Evolutionary conservation across 371 early-diverging fungal species (phyloP).

Genomic region (Lichtheimia ramosa): DNA sequence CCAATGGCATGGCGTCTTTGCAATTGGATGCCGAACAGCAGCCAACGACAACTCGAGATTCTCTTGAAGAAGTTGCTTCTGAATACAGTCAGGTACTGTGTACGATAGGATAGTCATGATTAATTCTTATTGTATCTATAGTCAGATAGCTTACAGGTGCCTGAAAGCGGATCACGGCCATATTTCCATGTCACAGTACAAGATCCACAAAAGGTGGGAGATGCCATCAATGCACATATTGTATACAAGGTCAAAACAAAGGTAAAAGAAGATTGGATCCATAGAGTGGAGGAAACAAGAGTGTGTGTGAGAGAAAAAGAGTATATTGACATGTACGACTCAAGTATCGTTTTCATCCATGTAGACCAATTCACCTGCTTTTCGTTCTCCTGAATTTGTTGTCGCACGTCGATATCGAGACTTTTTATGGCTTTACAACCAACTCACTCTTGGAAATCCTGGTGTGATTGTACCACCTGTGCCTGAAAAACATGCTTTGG

Average conservation of each 20-base stretch:
- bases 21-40: not conserved
- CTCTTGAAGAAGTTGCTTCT: not conserved
- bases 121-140: constrained; percentile 2
- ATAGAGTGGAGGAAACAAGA: not conserved
- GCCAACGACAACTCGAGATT: not conserved
- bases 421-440: constrained; percentile 92
- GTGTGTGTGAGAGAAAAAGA: not conserved
- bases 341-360: not conserved
- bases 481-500: constrained; percentile 92
- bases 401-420: constrained; percentile 91
- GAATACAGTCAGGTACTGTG: constrained; percentile 9
- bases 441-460: constrained; percentile 77
- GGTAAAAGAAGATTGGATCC: constrained; percentile 35
- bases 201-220: constrained; percentile 90
- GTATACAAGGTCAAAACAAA: constrained; percentile 86
- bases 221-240: constrained; percentile 83
- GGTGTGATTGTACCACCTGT: constrained; percentile 93
- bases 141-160: constrained; percentile 43
- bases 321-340: not conserved
- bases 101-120: not conserved
- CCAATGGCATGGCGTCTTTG: not conserved
- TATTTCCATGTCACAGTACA: constrained; percentile 76
- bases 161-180: constrained; percentile 62
- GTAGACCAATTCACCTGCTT: constrained; percentile 78
- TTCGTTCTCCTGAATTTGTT: constrained; percentile 70